Base-by-base conservation (phyloP, 805 yeast species). In the Vanderwaltozyma verrucispora region DNA sequence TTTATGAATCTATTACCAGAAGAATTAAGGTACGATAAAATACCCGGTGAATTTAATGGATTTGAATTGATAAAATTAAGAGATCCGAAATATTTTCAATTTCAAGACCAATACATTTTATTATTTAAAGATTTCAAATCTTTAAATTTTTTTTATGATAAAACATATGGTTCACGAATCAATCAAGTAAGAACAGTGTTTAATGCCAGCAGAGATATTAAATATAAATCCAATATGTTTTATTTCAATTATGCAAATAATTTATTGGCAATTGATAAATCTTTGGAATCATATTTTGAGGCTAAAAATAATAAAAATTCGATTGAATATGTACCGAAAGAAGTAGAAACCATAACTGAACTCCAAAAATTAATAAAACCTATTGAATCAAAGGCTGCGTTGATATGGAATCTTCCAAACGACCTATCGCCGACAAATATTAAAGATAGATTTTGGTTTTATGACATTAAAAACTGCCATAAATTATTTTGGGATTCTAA, bases 321-420 rank as follows among this genome's bases (percentile, higher is more conserved):
- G 7, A 18, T 12, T 20, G 18, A 32, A 15, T 13, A 28, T 14
- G 23, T 14, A n/a, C 24, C 16, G 8, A n/a, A 25, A 11, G 11
- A 24, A 8, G 11, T 24, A 4, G 14, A 15, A 3, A 18, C 13
- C 14, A n/a, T 33, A 3, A 14, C 19, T 18, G 28, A 39, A 33
- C 20, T 36, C 15, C 23, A 27, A n/a, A 14, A 14, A n/a, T 18
- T 25, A 15, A 33, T 48, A 1, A 25, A 32, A 15, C 46, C 48
- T 2, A 35, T 53, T 2, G 51, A 53, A 40, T 29, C 37, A 25
- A 47, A 46, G 28, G 52, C 58, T 9, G 43, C 49, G 9, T 27
- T 56, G 17, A 46, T 54, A 4, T 56, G 61, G 60, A 53, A 56
- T 42, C 32, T 54, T 29, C 62, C 60, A 10, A 33, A 42, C 16